Percentiles rank a stretch among this genome's conserved stretches.
These are phyloP conservation scores for Penicillium cataractarum DNA, from an alignment of 495 filamentous ascomycete genomes.

Conservation along the genomic window DNA sequence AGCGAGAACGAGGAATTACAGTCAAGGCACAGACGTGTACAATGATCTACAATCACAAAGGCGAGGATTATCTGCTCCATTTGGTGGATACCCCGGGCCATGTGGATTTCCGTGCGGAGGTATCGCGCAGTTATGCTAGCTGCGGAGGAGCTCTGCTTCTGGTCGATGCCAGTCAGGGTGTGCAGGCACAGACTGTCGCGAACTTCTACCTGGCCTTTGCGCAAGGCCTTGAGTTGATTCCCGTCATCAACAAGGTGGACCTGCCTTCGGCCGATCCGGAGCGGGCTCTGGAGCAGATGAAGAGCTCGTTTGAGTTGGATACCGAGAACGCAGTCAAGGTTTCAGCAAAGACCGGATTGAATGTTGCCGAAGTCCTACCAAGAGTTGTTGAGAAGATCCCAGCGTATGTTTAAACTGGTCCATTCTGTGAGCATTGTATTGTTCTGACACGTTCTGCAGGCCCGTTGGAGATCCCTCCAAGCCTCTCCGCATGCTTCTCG, in stretches of 20 bases:
- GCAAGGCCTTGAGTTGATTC: slow-evolving; percentile 82
- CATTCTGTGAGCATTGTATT: background rate
- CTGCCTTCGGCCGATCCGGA: slow-evolving; percentile 83
- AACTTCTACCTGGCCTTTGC: slow-evolving; percentile 98
- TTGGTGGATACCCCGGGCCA: slow-evolving; percentile 97
- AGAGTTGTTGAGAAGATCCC: slow-evolving; percentile 84
- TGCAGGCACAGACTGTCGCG: slow-evolving; percentile 93
- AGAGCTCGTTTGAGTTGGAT: slow-evolving; percentile 84
- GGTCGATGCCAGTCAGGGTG: slow-evolving; percentile 90
- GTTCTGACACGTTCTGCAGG: slow-evolving; percentile 37
- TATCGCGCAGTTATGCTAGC: slow-evolving; percentile 90
- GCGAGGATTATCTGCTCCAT: slow-evolving; percentile 89
- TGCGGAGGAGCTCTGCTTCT: slow-evolving; percentile 92
- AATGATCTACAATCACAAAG: slow-evolving; percentile 90
- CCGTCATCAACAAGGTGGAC: slow-evolving; percentile 96
- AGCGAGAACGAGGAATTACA: slow-evolving; percentile 93
- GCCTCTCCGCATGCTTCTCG: slow-evolving; percentile 81
- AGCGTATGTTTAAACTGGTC: slow-evolving; percentile 45
- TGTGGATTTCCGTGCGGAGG: slow-evolving; percentile 96
- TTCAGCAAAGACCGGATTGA: slow-evolving; percentile 90
- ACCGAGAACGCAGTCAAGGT: slow-evolving; percentile 79
- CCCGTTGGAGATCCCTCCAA: slow-evolving; percentile 71
- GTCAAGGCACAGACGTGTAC: slow-evolving; percentile 98
- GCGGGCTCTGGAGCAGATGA: slow-evolving; percentile 83
- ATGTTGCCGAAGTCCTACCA: slow-evolving; percentile 79